Conservation (phyloP, 1,284 basidiomycete species). For the Ustilago bromivora region DNA sequence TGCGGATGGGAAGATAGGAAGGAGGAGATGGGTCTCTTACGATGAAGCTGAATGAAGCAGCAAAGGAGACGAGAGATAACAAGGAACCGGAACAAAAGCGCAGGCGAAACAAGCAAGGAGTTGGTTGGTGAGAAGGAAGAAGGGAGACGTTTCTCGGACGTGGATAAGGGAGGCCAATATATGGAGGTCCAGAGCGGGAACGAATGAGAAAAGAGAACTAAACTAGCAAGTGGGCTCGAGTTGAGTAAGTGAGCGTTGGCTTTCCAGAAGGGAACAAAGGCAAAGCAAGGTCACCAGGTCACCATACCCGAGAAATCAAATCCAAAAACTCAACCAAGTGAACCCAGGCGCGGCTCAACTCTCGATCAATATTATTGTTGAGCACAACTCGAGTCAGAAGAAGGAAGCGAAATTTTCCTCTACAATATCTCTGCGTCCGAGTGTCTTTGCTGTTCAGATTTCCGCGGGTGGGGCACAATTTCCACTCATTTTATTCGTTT, state of each 20-base stretch:
- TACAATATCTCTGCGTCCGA: background rate
- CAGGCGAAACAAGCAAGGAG: constrained; percentile 1
- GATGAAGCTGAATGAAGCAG: constrained; percentile 1
- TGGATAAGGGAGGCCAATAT: constrained; percentile 8
- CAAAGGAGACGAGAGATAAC: constrained; percentile 6
- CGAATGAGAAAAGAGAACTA: constrained; percentile 7
- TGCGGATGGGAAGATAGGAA: background rate
- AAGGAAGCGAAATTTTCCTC: constrained; percentile 18
- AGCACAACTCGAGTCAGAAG: constrained; percentile 5
- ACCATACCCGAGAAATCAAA: constrained; percentile 20
- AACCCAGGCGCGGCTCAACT: constrained; percentile 27
- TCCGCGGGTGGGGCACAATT: background rate
- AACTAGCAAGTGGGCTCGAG: background rate
- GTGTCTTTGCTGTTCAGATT: background rate
- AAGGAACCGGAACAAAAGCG: background rate
- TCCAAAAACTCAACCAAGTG: background rate
- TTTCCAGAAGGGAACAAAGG: background rate
- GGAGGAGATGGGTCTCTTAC: background rate
- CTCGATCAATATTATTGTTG: background rate
- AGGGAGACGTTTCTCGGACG: background rate
- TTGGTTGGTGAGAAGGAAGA: constrained; percentile 5
- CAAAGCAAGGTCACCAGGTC: constrained; percentile 11
- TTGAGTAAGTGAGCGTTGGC: background rate
- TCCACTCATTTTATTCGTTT: background rate
- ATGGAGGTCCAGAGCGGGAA: background rate